Evolutionary conservation across 1,284 basidiomycete species (phyloP).

Genomic region (Singerocomus inundabilis): DNA sequence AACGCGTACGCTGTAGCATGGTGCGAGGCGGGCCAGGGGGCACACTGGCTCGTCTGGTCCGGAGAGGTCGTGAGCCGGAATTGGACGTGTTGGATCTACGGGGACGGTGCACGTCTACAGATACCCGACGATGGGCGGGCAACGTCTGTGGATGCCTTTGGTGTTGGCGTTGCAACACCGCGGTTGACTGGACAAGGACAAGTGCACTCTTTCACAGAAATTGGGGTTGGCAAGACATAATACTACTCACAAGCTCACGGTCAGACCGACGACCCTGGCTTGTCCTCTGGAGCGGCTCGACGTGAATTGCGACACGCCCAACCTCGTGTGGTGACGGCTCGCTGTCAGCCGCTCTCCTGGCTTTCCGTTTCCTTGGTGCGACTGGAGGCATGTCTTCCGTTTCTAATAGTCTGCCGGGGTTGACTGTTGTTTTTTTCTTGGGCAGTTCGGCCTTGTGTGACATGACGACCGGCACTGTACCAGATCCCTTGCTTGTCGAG

Average conservation of each 20-base stretch:
- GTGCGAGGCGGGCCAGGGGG: constrained; percentile 33
- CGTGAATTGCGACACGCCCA: constrained; percentile 14
- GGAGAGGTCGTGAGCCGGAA: constrained; percentile 22
- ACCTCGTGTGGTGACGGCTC: constrained; percentile 13
- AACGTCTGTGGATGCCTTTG: constrained; percentile 24
- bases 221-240: background rate
- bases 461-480: constrained; percentile 23
- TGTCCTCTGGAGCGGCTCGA: constrained; percentile 17
- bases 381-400: constrained; percentile 16
- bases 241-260: constrained; percentile 27
- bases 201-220: constrained; percentile 22
- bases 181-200: constrained; percentile 20
- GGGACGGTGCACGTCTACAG: constrained; percentile 28
- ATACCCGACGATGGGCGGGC: constrained; percentile 28
- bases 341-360: constrained; percentile 17
- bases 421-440: constrained; percentile 24
- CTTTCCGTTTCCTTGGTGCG: constrained; percentile 32
- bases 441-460: constrained; percentile 26
- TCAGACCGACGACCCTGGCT: constrained; percentile 33
- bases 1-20: constrained; percentile 52
- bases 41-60: constrained; percentile 26
- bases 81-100: constrained; percentile 26
- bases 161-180: constrained; percentile 28
- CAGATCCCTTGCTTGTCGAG: constrained; percentile 10
- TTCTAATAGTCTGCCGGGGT: constrained; percentile 17